Percentiles rank a stretch among this genome's conserved stretches.
Conservation (phyloP, 331 rosid genomes). For the Quercus tomentella region DNA sequence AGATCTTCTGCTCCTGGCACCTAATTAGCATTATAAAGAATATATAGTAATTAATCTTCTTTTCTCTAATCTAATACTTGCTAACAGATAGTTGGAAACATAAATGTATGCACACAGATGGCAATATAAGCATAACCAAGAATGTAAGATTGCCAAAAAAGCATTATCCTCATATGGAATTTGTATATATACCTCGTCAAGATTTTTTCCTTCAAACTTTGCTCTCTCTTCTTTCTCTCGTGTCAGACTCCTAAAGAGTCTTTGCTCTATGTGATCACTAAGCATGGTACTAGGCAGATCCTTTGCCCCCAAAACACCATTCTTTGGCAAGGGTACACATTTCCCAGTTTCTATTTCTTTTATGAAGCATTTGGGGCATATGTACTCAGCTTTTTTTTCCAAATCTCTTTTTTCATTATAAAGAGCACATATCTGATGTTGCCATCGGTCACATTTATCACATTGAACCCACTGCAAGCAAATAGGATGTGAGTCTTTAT, state of each 20-base stretch:
- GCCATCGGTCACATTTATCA: constrained; percentile 58
- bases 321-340: constrained; percentile 23
- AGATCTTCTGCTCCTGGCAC: constrained; percentile 46
- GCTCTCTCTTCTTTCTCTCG: constrained; percentile 45
- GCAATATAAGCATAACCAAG: no score
- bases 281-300: constrained; percentile 57
- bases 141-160: no score
- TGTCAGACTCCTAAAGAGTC: constrained; percentile 40
- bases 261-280: constrained; percentile 56
- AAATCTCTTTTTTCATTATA: constrained; percentile 33
- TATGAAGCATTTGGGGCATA: constrained; percentile 46
- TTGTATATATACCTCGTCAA: constrained; percentile 42
- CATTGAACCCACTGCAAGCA: constrained; percentile 67
- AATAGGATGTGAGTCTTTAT: constrained; percentile 5
- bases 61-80: no score
- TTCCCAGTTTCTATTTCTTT: constrained; percentile 36
- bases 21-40: constrained; percentile 22
- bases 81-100: no score
- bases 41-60: no score
- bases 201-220: constrained; percentile 23
- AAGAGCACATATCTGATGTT: constrained; percentile 71
- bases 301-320: constrained; percentile 37
- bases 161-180: no score
- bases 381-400: constrained; percentile 30
- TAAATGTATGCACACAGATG: no score